These are phyloP conservation scores for Podospora bellae-mahoneyi DNA, from an alignment of 495 filamentous ascomycete genomes.

Conservation along the genomic window DNA sequence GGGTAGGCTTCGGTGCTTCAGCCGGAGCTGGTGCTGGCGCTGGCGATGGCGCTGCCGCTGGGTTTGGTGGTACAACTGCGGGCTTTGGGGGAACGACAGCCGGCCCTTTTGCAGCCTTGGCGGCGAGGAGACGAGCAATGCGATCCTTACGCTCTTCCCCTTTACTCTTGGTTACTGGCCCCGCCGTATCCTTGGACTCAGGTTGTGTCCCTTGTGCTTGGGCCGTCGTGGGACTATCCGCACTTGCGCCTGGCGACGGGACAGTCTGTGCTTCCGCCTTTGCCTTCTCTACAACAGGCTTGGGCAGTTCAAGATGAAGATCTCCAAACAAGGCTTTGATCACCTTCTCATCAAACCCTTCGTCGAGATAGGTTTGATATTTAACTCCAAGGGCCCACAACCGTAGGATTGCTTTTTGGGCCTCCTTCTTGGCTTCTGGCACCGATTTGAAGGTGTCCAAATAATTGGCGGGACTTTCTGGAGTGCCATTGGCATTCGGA, in stretches of 20 bases:
- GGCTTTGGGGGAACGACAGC: constrained; percentile 13
- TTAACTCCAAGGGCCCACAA: constrained; percentile 62
- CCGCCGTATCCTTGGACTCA: constrained; percentile 13
- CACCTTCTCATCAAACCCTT: constrained; percentile 63
- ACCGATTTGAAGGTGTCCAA: constrained; percentile 29
- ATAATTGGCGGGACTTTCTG: constrained; percentile 8
- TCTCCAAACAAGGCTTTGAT: constrained; percentile 64
- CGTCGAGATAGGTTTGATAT: constrained; percentile 64
- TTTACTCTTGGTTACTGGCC: constrained; percentile 37
- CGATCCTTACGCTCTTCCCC: constrained; percentile 72
- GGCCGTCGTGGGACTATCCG: neutral
- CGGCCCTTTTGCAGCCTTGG: constrained; percentile 41
- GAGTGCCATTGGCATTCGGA: neutral
- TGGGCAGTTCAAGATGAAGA: constrained; percentile 53
- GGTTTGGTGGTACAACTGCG: constrained; percentile 12
- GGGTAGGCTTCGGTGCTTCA: constrained; percentile 19
- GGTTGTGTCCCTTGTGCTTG: constrained; percentile 1
- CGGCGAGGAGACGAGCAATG: constrained; percentile 69
- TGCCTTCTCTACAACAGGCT: constrained; percentile 13
- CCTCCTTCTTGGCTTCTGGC: constrained; percentile 59
- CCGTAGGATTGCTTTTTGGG: constrained; percentile 63
- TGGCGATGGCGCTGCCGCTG: constrained; percentile 2
- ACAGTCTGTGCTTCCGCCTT: neutral
- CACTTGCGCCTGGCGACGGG: neutral
- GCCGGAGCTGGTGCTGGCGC: constrained; percentile 1